phyloP scores from a whole-genome alignment of 306 rosid species.

The Rosa rugosa region DNA sequence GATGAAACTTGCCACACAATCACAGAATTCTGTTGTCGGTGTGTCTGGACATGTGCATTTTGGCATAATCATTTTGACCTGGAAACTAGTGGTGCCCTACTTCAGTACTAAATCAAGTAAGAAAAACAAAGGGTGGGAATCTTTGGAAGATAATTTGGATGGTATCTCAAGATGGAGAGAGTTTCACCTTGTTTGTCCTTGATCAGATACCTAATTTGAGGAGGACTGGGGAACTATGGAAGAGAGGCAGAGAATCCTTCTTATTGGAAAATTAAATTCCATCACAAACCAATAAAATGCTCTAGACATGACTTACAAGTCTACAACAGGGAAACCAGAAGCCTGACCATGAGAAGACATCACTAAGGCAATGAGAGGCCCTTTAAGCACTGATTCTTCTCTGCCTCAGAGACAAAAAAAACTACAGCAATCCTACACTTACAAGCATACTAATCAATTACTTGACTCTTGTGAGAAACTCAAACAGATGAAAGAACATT shows the following conservation, averaged over 20 bases:
- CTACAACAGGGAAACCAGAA: background rate
- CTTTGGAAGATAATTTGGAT: background rate
- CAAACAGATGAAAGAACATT: background rate
- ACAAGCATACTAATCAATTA: background rate
- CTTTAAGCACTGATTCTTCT: too few species aligned
- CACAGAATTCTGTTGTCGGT: background rate
- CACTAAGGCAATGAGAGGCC: background rate
- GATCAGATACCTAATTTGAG: background rate
- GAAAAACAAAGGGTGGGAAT: background rate
- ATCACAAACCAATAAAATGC: background rate
- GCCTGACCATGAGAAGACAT: background rate
- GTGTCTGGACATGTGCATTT: background rate
- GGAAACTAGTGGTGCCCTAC: background rate
- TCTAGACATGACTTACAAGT: background rate
- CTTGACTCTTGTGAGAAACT: background rate
- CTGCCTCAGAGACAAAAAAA: background rate
- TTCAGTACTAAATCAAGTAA: background rate
- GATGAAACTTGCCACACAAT: background rate
- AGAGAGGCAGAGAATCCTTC: background rate
- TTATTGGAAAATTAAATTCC: background rate
- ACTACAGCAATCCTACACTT: background rate
- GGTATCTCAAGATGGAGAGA: background rate
- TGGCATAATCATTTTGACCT: background rate
- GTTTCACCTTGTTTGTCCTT: background rate
- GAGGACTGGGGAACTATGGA: background rate